Evolutionary conservation across 805 yeast species (phyloP), one percentile per base, ranked within the genome.

Genomic region (Cyberlindnera nakhonratchasimensis): DNA sequence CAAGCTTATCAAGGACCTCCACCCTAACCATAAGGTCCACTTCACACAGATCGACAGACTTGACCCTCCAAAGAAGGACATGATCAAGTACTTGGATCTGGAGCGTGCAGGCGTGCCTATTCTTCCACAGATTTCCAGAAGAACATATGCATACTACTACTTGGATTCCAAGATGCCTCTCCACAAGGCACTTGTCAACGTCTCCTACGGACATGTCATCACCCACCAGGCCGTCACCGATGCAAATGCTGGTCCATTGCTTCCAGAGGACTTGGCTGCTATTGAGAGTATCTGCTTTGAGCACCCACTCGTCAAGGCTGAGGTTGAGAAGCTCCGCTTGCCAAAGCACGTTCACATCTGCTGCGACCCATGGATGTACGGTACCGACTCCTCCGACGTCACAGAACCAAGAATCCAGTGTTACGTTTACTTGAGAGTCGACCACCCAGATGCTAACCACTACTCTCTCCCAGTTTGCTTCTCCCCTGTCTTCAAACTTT

Each of bases 341-440:
- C 90, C 89, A 47, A 33, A 42, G 58, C 59, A 74, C 61, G 66
- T 59, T 50, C 54, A 61, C 26, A 80, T 82, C 37, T 73, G 79
- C 52, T 74, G 74, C 58, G 91, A 84, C 60, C 87, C 90, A 40
- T 86, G 95, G 95, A 86, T 84, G 74, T 84, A 86, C 61, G 95
- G 91, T 56, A 80, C 88, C 25, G 88, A 82, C 58, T 80, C 79
- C 53, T 66, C 75, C 36, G 54, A 56, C 31, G 41, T 60, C 14
- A 68, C 61, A 33, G 74, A 81, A 62, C 75, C 79, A n/a, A 67
- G 80, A 68, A 69, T 80, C 49, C 89, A 82, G 66, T 80, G 81
- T 62, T 82, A 80, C 70, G 80, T 83, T 80, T 86, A 86, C 65
- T 72, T 85, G 57, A 79, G 75, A 44, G 77, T 84, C 50, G 63